Evolutionary conservation across 306 rosid genomes (phyloP).

Genomic region (Lagenaria siceraria): DNA sequence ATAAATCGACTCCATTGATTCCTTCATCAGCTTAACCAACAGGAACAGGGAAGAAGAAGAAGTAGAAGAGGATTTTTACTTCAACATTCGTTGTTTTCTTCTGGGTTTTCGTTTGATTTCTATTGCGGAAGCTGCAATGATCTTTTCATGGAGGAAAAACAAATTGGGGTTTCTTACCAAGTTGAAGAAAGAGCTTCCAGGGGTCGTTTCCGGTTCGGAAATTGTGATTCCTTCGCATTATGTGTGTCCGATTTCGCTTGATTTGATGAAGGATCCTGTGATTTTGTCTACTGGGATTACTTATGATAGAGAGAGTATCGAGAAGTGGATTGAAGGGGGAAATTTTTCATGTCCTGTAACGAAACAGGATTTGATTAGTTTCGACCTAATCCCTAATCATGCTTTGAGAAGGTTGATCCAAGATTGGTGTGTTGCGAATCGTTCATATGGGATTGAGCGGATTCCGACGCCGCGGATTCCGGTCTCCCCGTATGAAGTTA

Average conservation of each 20-base stretch:
- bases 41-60: not conserved
- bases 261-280: conserved; percentile 80
- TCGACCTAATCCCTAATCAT: conserved; percentile 67
- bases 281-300: conserved; percentile 65
- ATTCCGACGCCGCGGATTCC: conserved; percentile 83
- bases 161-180: conserved; percentile 28
- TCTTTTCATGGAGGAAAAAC: conserved; percentile 47
- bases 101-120: not conserved
- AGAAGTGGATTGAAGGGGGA: conserved; percentile 65
- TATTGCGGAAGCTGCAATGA: conserved; percentile 24
- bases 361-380: conserved; percentile 27
- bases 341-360: conserved; percentile 66
- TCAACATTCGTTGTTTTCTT: not conserved
- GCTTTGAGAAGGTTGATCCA: conserved; percentile 58
- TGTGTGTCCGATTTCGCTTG: conserved; percentile 67
- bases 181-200: conserved; percentile 17
- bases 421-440: conserved; percentile 72
- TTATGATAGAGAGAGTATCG: conserved; percentile 73
- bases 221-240: conserved; percentile 45
- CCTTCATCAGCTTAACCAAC: not conserved
- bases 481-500: conserved; percentile 29
- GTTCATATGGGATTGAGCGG: conserved; percentile 54
- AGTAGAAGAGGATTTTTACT: not conserved
- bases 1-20: not conserved
- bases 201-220: conserved; percentile 29